Percentiles rank a stretch among this genome's conserved stretches.
Conservation (phyloP, 129 eudicot species). For the Artemisia tridentata region DNA sequence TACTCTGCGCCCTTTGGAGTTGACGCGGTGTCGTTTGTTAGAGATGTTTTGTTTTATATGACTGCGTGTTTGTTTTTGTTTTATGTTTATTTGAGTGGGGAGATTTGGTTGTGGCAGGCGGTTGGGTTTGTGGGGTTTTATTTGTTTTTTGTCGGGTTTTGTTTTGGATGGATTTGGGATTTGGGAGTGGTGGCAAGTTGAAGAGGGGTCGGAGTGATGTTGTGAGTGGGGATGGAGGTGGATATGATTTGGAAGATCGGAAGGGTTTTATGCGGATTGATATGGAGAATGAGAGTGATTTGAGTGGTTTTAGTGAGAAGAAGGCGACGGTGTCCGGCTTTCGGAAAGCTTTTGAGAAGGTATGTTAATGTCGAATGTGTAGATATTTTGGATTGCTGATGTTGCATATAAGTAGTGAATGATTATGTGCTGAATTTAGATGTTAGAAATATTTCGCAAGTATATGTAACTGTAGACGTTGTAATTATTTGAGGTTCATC, state of each 20-base stretch:
- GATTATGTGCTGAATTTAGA: too few relatives aligned
- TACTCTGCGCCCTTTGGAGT: slow-evolving; percentile 80
- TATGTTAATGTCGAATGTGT: slow-evolving; percentile 26
- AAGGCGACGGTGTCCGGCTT: slow-evolving; percentile 26
- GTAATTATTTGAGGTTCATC: too few relatives aligned
- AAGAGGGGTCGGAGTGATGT: slow-evolving; percentile 25
- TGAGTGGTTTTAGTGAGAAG: slow-evolving; percentile 13
- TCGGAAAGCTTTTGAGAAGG: slow-evolving; percentile 43
- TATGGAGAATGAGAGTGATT: slow-evolving; percentile 42
- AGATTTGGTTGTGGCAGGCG: slow-evolving; percentile 88
- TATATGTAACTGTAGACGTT: too few relatives aligned
- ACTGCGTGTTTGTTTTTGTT: slow-evolving; percentile 67
- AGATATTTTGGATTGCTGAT: too few relatives aligned
- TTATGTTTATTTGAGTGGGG: slow-evolving; percentile 79
- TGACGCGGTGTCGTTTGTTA: slow-evolving; percentile 58
- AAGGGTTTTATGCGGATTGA: slow-evolving; percentile 34
- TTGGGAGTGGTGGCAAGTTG: slow-evolving; percentile 24
- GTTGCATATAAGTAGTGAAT: too few relatives aligned
- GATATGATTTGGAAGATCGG: slow-evolving; percentile 25
- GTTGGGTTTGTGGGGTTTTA: slow-evolving; percentile 89
- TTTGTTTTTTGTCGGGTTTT: slow-evolving; percentile 81
- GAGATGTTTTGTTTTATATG: slow-evolving; percentile 86
- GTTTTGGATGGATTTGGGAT: slow-evolving; percentile 92
- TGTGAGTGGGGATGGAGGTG: slow-evolving; percentile 28
- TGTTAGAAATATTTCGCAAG: too few relatives aligned